These are phyloP conservation scores for Somion occarium DNA, from an alignment of 1,284 basidiomycete genomes.

Conservation along the genomic window DNA sequence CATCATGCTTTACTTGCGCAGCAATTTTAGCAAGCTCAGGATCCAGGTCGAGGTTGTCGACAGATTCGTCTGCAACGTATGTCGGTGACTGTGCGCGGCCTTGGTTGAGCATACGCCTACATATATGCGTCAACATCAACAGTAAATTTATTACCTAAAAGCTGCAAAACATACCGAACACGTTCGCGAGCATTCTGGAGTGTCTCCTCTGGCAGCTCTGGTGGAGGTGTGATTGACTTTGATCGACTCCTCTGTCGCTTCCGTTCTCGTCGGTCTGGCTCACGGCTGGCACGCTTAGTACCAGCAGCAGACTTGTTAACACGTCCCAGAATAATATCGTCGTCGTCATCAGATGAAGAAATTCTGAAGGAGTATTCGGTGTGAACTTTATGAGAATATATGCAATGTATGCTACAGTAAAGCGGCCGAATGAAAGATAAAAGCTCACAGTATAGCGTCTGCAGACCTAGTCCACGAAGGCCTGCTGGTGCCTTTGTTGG, in stretches of 20 bases:
- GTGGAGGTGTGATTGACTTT: slow-evolving; percentile 69
- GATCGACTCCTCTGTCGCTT: slow-evolving; percentile 52
- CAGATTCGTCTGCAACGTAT: slow-evolving; percentile 38
- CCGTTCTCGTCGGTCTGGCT: slow-evolving; percentile 10
- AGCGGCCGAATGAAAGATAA: slow-evolving; percentile 6
- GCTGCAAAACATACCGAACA: slow-evolving; percentile 44
- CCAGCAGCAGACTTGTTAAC: slow-evolving; percentile 25
- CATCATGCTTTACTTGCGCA: slow-evolving; percentile 26
- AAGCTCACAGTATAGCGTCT: slow-evolving; percentile 22
- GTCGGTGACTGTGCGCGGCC: slow-evolving; percentile 38
- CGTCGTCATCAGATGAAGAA: slow-evolving; percentile 46
- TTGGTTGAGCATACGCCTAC: slow-evolving; percentile 12
- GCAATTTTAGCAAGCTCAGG: slow-evolving; percentile 59
- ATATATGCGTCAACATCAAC: background rate
- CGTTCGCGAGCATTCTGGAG: slow-evolving; percentile 49
- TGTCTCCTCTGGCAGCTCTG: slow-evolving; percentile 45
- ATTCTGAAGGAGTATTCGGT: slow-evolving; percentile 17
- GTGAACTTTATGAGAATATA: background rate
- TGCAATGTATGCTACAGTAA: background rate
- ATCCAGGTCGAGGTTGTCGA: slow-evolving; percentile 46
- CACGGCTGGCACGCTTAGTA: slow-evolving; percentile 6
- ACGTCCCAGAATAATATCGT: slow-evolving; percentile 32
- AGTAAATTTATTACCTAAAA: background rate
- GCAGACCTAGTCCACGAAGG: slow-evolving; percentile 24
- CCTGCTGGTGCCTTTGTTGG: slow-evolving; percentile 11